These are phyloP conservation scores for Chaetomium strumarium DNA, from an alignment of 2,329 filamentous ascomycete species.

Conservation along the genomic window DNA sequence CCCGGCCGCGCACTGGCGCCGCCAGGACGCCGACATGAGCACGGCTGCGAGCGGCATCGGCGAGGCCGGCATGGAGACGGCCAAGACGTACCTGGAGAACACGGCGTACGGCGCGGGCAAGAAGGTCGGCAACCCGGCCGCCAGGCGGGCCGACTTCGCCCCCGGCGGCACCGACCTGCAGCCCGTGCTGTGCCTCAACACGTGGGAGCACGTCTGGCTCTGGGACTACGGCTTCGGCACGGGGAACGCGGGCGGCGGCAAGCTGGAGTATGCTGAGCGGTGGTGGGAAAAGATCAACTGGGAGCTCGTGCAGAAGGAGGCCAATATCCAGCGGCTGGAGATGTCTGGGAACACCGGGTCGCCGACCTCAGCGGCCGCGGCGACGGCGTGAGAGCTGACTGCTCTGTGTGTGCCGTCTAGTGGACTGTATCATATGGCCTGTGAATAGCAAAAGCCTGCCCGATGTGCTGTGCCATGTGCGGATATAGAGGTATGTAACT, in stretches of 20 bases:
- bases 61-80: conserved; percentile 29
- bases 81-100: conserved; percentile 23
- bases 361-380: neutral
- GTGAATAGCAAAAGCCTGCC: neutral
- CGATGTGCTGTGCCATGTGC: conserved; percentile 2
- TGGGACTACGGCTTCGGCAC: conserved; percentile 64
- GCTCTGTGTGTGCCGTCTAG: neutral
- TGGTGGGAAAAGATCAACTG: conserved; percentile 93
- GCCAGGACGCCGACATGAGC: conserved; percentile 65
- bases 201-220: conserved; percentile 93
- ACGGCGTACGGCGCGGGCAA: conserved; percentile 13
- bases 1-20: conserved; percentile 75
- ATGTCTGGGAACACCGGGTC: conserved; percentile 8
- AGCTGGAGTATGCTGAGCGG: conserved; percentile 64
- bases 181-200: conserved; percentile 86
- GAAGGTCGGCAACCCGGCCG: neutral
- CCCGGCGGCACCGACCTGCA: conserved; percentile 63
- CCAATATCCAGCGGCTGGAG: conserved; percentile 21
- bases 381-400: neutral
- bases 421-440: neutral
- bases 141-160: conserved; percentile 38
- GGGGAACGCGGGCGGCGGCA: conserved; percentile 57
- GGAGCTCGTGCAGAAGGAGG: conserved; percentile 56
- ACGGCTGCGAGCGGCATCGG: conserved; percentile 42
- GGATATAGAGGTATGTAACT: conserved; percentile 6